Percentiles rank a stretch among this genome's conserved stretches.
These are phyloP conservation scores for Prunus persica DNA, from an alignment of 306 rosid genomes.

Conservation along the genomic window DNA sequence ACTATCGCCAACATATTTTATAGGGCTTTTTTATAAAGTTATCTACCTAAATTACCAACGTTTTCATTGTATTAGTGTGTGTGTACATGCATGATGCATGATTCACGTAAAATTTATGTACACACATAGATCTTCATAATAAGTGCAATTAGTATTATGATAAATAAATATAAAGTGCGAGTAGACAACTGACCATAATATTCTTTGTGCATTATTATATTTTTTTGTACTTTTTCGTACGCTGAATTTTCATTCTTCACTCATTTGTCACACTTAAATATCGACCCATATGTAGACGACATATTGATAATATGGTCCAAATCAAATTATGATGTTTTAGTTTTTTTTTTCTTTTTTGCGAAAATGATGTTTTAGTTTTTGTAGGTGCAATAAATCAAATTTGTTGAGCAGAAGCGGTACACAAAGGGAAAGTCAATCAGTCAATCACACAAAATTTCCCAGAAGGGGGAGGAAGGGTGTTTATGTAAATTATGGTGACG, in stretches of 20 bases:
- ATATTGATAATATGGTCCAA: background rate
- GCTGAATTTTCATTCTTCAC: too few species aligned
- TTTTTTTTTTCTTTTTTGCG: background rate
- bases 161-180: too few species aligned
- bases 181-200: too few species aligned
- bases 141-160: too few species aligned
- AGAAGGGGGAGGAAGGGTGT: background rate
- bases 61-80: background rate
- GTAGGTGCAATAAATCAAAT: background rate
- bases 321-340: background rate
- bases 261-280: too few species aligned
- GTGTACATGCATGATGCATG: background rate
- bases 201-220: too few species aligned
- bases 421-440: background rate
- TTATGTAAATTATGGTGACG: background rate
- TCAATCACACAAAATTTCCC: background rate
- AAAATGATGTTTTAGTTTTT: background rate
- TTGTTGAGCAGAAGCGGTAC: background rate
- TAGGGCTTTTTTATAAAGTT: background rate
- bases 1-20: background rate
- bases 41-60: background rate
- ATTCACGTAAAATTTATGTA: background rate
- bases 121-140: background rate
- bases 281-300: background rate
- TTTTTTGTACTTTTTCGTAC: too few species aligned